phyloP scores from a whole-genome alignment of 139 green algal species.

The Micractinium conductrix region DNA sequence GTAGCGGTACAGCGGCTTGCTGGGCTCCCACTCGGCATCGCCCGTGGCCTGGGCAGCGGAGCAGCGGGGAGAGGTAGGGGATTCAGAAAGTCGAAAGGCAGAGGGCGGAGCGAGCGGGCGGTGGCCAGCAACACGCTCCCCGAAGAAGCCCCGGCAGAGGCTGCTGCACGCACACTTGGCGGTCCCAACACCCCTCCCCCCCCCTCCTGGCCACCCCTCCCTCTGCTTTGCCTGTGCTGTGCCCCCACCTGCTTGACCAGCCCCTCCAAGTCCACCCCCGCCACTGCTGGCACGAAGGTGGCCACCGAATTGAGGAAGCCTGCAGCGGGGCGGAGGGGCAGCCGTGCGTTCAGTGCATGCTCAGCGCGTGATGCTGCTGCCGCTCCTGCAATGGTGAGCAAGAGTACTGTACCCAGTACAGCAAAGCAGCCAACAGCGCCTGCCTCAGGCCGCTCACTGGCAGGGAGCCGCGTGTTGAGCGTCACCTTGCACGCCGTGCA shows the following conservation, averaged over 20 bases:
- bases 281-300: constrained; percentile 7
- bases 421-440: not conserved
- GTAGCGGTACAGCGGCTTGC: constrained; percentile 1
- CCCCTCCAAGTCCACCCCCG: constrained; percentile 55
- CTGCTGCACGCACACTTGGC: too few species aligned
- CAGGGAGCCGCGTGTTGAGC: too few species aligned
- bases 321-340: constrained; percentile 26
- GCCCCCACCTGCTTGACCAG: constrained; percentile 40
- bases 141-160: not conserved
- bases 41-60: not conserved
- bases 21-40: not conserved
- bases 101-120: not conserved
- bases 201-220: too few species aligned
- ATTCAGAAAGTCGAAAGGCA: not conserved
- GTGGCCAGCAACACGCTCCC: not conserved
- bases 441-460: too few species aligned
- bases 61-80: not conserved
- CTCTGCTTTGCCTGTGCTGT: too few species aligned
- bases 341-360: constrained; percentile 18
- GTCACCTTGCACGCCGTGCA: too few species aligned
- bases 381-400: too few species aligned
- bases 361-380: not conserved
- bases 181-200: too few species aligned
- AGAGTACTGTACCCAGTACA: too few species aligned
- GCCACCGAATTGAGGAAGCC: constrained; percentile 33